These are phyloP conservation scores for Aspergillus quadrilineatus DNA, from an alignment of 2,329 filamentous ascomycete genomes.

Conservation along the genomic window DNA sequence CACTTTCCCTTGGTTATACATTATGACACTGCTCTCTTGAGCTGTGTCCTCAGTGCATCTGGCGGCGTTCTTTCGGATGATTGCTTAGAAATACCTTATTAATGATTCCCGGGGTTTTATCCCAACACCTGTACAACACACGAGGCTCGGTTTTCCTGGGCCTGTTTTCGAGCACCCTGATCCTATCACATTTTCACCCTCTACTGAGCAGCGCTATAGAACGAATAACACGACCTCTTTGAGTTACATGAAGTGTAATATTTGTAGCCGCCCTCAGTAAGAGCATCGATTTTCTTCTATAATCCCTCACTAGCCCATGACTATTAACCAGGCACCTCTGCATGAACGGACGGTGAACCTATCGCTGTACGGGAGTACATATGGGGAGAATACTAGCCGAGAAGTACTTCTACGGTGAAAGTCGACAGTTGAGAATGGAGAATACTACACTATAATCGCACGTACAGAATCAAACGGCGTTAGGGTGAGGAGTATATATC, in stretches of 20 bases:
- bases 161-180: not conserved
- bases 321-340: no score
- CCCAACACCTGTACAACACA: conserved; percentile 15
- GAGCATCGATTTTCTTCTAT: no score
- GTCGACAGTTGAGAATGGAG: no score
- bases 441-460: no score
- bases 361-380: no score
- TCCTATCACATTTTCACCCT: not conserved
- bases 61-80: conserved; percentile 33
- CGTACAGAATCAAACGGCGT: no score
- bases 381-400: no score
- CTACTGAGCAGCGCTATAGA: not conserved
- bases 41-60: conserved; percentile 35
- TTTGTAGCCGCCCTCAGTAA: not conserved
- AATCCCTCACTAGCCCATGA: no score
- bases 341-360: no score
- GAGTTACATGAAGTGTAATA: not conserved
- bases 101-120: conserved; percentile 21
- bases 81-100: conserved; percentile 11
- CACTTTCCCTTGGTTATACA: conserved; percentile 14
- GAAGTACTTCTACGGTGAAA: no score
- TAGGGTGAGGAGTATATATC: no score
- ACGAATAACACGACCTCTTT: not conserved
- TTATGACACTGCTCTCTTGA: conserved; percentile 12
- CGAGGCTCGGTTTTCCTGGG: not conserved